Evolutionary conservation across 1,284 basidiomycete species (phyloP), one percentile per base, ranked within the genome.

Genomic region (Fistulinella staudtii): DNA sequence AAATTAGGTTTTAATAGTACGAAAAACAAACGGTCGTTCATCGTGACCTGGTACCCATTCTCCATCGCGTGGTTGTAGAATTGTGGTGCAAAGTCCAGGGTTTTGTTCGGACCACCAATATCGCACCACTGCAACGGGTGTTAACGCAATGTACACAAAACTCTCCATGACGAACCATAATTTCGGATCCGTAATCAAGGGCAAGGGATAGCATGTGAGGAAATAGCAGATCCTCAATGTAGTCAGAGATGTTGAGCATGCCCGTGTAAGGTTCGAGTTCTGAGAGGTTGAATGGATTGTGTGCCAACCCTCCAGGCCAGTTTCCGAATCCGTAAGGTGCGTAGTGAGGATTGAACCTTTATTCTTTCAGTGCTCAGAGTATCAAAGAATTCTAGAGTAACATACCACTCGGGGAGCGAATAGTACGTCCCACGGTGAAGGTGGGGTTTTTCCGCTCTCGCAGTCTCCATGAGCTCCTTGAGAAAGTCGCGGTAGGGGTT

Each of bases 151-250:
- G 24, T 31, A 20, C 3, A 17, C 21, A 22, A 36, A 22, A 9
- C 1, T 18, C 20, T 30, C 21, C 3, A 8, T 5, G 9, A 40
- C 65, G 20, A 42, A 74, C 76, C 78, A 81, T 73, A 37, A 82
- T 76, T 47, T 82, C 77, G 0, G 71, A 71, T 28, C 69, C 72
- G 41, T 81, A 80, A 14, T 69, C 67, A 15, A 69, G 54, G 0
- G 73, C 75, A 4, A 82, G 64, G 14, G 73, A 72, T 5, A 72
- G 50, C 78, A 82, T 81, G 40, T 82, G 80, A 2, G 75, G 74
- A 18, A 73, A 61, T 53, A 75, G 77, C 15, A 82, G 50, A 47
- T 80, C 77, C 11, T 71, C 59, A 18, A 82, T 33, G 45, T 74
- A 82, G 53, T 82, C 77, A 3, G 64, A 58, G 20, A 78, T 76